These are phyloP conservation scores for Penicillium verhagenii DNA, from an alignment of 495 filamentous ascomycete genomes.

Conservation along the genomic window DNA sequence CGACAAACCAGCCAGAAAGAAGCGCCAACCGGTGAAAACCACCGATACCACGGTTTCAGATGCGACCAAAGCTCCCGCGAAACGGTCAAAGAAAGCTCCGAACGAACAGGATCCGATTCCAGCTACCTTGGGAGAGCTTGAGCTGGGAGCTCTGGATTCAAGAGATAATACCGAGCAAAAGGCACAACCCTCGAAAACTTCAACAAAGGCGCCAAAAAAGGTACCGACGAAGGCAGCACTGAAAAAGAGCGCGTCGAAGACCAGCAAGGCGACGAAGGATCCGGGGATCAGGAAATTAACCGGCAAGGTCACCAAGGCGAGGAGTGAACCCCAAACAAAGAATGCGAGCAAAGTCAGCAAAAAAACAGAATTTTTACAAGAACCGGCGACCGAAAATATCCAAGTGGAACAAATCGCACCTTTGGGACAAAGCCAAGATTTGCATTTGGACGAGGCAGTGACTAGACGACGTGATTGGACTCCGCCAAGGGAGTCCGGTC, in stretches of 20 bases:
- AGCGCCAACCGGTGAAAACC: constrained; percentile 10
- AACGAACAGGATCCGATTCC: constrained; percentile 5
- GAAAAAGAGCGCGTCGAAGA: constrained; percentile 24
- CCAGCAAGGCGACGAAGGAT: constrained; percentile 19
- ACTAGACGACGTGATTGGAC: constrained; percentile 46
- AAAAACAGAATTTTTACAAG: constrained; percentile 4
- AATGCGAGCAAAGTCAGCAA: constrained; percentile 13
- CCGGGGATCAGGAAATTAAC: constrained; percentile 34
- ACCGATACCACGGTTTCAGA: background rate
- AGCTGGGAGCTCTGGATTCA: constrained; percentile 1
- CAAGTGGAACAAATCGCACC: constrained; percentile 7
- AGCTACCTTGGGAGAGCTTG: background rate
- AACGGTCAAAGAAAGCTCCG: constrained; percentile 18
- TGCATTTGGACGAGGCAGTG: constrained; percentile 37
- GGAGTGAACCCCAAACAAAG: constrained; percentile 15
- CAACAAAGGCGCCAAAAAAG: too few species aligned
- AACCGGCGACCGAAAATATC: background rate
- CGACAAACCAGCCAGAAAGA: constrained; percentile 11
- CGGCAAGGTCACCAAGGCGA: constrained; percentile 36
- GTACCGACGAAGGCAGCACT: too few species aligned
- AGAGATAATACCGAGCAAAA: constrained; percentile 21
- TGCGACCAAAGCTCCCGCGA: constrained; percentile 7
- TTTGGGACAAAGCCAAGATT: constrained; percentile 19
- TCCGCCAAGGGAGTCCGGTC: constrained; percentile 30
- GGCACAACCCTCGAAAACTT: too few species aligned